These are phyloP conservation scores for Oryza rufipogon DNA, from an alignment of 176 grass and related monocot genomes.

Conservation along the genomic window DNA sequence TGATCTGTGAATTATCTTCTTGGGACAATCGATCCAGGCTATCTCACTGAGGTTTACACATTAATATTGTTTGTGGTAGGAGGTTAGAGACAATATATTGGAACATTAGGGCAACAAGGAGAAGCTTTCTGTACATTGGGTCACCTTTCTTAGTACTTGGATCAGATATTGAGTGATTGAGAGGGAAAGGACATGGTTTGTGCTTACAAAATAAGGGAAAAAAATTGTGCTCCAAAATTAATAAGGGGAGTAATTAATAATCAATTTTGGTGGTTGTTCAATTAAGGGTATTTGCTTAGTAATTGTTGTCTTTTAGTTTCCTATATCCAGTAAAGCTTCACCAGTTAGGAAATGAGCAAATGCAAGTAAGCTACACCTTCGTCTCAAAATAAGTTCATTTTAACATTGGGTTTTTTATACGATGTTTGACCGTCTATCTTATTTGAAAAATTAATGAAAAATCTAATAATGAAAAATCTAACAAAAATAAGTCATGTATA, in stretches of 20 bases:
- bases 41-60: neutral
- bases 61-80: neutral
- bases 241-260: no score
- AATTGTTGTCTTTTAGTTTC: neutral
- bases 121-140: neutral
- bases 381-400: no score
- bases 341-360: neutral
- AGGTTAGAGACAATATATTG: neutral
- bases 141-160: neutral
- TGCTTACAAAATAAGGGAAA: neutral
- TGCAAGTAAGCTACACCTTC: neutral
- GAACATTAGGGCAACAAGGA: neutral
- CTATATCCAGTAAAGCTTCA: neutral
- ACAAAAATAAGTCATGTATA: no score
- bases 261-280: neutral
- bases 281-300: neutral
- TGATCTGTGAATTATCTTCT: slow-evolving; percentile 17
- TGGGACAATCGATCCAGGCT: neutral
- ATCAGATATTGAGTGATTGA: neutral
- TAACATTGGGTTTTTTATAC: no score
- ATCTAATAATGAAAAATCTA: no score
- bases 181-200: neutral
- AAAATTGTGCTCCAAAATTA: no score
- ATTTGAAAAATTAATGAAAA: no score
- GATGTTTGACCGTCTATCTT: no score